A percentile compares a stretch with the other conserved stretches of the same genome.
phyloP scores from a whole-genome alignment of 768 basidiomycete genomes.

The Amanita rimosa region DNA sequence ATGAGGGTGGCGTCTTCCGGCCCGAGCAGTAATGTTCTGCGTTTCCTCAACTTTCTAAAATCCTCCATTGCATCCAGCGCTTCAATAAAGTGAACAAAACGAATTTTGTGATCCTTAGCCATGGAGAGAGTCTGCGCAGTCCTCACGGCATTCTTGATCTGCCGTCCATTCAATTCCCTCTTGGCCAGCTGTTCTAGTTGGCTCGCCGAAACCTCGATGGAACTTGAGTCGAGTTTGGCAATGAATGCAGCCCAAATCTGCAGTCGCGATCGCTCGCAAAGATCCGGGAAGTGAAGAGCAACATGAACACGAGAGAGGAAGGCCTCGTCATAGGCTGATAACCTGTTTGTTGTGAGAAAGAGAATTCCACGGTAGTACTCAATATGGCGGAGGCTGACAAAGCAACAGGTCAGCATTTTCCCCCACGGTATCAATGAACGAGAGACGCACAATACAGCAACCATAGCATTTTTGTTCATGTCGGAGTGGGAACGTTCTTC shows the following conservation, averaged over 20 bases:
- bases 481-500: constrained; percentile 57
- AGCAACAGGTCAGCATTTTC: constrained; percentile 14
- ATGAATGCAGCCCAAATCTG: constrained; percentile 59
- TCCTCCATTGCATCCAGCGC: constrained; percentile 55
- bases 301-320: constrained; percentile 61
- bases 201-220: constrained; percentile 20
- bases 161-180: constrained; percentile 48
- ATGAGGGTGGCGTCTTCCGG: not conserved
- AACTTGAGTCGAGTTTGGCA: constrained; percentile 24
- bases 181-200: constrained; percentile 22
- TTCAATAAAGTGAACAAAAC: constrained; percentile 40
- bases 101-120: constrained; percentile 33
- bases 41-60: constrained; percentile 24
- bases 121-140: constrained; percentile 52
- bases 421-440: not conserved
- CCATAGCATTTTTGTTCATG: constrained; percentile 59
- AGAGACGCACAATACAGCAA: constrained; percentile 49
- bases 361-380: constrained; percentile 48
- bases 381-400: constrained; percentile 38
- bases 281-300: constrained; percentile 52
- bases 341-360: constrained; percentile 46
- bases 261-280: constrained; percentile 37
- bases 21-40: not conserved
- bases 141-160: constrained; percentile 61
- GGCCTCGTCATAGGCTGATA: constrained; percentile 54